Base-by-base conservation (phyloP, 352 stramenopile genomes). In the Thraustochytrium striatum region DNA sequence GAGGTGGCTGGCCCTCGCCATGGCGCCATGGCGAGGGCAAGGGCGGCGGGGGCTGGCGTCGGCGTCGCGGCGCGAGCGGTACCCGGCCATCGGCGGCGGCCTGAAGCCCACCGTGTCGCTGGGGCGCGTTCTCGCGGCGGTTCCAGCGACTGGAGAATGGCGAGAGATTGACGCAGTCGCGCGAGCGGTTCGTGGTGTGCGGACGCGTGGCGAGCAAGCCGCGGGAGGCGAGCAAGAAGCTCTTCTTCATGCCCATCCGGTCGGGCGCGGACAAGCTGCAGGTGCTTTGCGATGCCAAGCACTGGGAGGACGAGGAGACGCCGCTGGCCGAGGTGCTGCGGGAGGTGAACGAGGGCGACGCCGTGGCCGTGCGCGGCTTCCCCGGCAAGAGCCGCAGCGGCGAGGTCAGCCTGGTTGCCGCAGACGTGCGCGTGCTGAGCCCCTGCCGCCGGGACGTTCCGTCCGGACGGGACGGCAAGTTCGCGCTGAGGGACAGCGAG, bases 331-430 rank as follows among this genome's bases (percentile, higher is more conserved):
- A 88, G 61, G 95, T 98, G 85, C 91, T 96, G 84, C 88, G 83
- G 33, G 85, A 89, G 11, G 82, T 99, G 53, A 92, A 94, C 59
- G 88, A 94, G 53, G 96, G 96, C 53, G 96, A 99, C 85, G 94
- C 98, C 57, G 89, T 99, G 47, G 96, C 95, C 38, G 90, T 98
- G 2, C 87, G 84, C 28, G 96, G 96, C 57, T 91, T 91, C 84
- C 92, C 92, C 8, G 96, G 96, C 78, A 98, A 98, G 86, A 97
- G 91, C 21, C 97, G 98, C 84, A 98, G 96, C 81, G 96, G 96
- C 69, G 92, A 99, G 87, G 88, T 99, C 2, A 97, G 90, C 33
- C 92, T 99, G 78, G 98, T 99, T 83, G 92, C 96, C 0, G 88
- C 85, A 2, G 72, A 91, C 59, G 87, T 99, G 25, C 70, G 89